phyloP scores from a whole-genome alignment of 305 asterid genomes.

The Fraxinus platypoda region DNA sequence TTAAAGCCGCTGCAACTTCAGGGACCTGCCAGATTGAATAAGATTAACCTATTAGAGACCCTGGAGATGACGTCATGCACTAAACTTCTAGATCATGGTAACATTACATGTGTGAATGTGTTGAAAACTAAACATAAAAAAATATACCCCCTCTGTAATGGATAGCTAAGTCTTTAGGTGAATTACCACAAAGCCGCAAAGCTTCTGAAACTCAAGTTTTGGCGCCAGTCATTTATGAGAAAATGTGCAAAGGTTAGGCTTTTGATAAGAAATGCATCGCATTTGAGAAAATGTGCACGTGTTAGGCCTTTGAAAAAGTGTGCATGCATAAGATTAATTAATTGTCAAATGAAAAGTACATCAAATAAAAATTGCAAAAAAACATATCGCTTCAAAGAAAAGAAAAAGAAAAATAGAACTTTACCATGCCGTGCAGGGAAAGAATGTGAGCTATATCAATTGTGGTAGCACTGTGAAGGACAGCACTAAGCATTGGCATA shows the following conservation, averaged over 20 bases:
- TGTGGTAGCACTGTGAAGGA: constrained; percentile 22
- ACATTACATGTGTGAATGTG: not conserved
- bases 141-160: not conserved
- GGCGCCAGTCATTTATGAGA: not conserved
- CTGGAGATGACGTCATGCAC: not conserved
- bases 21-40: constrained; percentile 25
- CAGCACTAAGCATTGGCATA: constrained; percentile 25
- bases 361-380: not conserved
- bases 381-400: not conserved
- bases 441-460: constrained; percentile 26
- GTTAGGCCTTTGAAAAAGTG: not conserved
- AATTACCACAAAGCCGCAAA: not conserved
- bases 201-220: not conserved
- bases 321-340: not conserved
- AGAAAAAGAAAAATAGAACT: not conserved
- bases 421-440: constrained; percentile 31
- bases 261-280: not conserved
- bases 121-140: not conserved
- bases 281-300: not conserved
- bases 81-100: not conserved
- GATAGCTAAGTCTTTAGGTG: not conserved
- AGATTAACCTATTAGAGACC: not conserved
- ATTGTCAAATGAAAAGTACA: not conserved
- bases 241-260: not conserved
- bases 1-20: constrained; percentile 33